Conservation (phyloP, 495 filamentous ascomycete species). For the Chaetomium cochliodes region DNA sequence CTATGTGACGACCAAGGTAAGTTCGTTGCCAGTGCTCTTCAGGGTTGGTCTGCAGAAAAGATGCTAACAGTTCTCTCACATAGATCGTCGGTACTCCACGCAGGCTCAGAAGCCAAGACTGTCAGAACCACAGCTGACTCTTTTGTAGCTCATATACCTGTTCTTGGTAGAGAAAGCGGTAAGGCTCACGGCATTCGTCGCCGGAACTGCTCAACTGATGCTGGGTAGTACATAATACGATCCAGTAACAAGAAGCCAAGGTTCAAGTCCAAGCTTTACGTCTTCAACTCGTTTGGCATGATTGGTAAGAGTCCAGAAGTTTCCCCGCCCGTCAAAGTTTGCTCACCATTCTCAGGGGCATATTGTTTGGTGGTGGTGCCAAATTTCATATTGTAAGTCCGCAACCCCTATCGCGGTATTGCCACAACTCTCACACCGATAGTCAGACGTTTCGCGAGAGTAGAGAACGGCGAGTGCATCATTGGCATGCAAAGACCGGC, state of each 20-base stretch:
- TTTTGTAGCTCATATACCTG: slow-evolving; percentile 48
- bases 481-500: slow-evolving; percentile 53
- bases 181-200: slow-evolving; percentile 19
- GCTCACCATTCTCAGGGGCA: slow-evolving; percentile 37
- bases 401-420: background rate
- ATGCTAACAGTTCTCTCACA: slow-evolving; percentile 12
- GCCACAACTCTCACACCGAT: slow-evolving; percentile 10
- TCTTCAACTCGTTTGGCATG: slow-evolving; percentile 56
- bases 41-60: background rate
- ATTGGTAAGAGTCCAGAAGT: slow-evolving; percentile 37
- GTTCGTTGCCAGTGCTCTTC: background rate
- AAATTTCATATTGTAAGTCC: slow-evolving; percentile 52
- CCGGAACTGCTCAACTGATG: slow-evolving; percentile 3
- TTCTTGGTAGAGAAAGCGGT: slow-evolving; percentile 57
- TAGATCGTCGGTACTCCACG: slow-evolving; percentile 42
- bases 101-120: background rate
- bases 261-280: slow-evolving; percentile 49
- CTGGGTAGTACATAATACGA: slow-evolving; percentile 48
- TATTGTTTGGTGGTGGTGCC: slow-evolving; percentile 48
- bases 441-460: slow-evolving; percentile 46
- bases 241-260: slow-evolving; percentile 42
- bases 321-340: background rate
- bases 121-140: slow-evolving; percentile 14
- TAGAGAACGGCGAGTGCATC: slow-evolving; percentile 49
- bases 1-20: slow-evolving; percentile 56